These are phyloP conservation scores for Vitellaria paradoxa DNA, from an alignment of 179 eudicot species.

Conservation along the genomic window DNA sequence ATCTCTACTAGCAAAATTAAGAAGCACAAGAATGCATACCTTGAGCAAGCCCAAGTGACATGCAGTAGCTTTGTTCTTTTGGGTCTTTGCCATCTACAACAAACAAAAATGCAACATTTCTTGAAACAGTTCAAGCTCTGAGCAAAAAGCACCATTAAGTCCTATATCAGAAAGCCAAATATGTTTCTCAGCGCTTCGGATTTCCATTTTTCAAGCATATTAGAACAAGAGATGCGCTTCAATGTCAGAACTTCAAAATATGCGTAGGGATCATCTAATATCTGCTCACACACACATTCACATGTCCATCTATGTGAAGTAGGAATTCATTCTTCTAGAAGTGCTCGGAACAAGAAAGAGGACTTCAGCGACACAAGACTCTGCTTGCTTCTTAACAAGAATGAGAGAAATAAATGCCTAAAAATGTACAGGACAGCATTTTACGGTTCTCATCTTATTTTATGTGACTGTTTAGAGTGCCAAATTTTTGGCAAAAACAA, in stretches of 20 bases:
- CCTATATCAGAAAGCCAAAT: neutral
- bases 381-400: neutral
- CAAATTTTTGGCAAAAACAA: too few species aligned
- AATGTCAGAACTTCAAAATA: neutral
- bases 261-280: neutral
- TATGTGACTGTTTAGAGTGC: too few species aligned
- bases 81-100: conserved; percentile 92
- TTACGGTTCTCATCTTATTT: neutral
- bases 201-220: neutral
- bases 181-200: neutral
- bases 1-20: neutral
- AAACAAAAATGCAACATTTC: conserved; percentile 11
- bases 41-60: conserved; percentile 89
- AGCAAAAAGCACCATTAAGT: neutral
- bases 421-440: neutral
- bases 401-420: neutral
- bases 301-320: neutral
- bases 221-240: neutral
- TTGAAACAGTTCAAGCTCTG: neutral
- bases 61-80: conserved; percentile 97
- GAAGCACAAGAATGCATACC: conserved; percentile 38
- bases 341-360: too few species aligned
- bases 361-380: neutral
- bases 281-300: conserved; percentile 2
- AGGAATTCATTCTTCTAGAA: neutral